Base-by-base conservation (phyloP, 441 rosid species). In the Pelargonium myrrhifolium region DNA sequence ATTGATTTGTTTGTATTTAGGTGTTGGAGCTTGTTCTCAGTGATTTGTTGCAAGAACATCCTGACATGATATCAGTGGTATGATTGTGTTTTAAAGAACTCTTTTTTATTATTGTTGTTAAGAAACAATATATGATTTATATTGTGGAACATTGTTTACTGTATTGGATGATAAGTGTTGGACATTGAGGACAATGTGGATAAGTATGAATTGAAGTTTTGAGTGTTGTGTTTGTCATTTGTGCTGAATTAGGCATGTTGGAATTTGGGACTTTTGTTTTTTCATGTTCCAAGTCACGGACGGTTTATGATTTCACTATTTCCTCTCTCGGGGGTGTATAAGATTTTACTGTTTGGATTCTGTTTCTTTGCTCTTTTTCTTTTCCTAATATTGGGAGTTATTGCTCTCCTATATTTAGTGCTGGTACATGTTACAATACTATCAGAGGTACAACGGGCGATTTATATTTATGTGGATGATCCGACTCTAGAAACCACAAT, bases 11-110 rank as follows among this genome's bases (percentile, higher is more conserved):
- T 14, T 72, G 59, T 35, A 73, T 70, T 55, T 71, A 94, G 99
- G 93, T 92, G 15, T 78, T 92, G 85, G 98, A 87, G 77, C 97
- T 94, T 55, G 94, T 86, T 76, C 86, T 89, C 28, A 58, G 58
- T 37, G 95, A 87, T 82, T 74, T 90, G 62, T 69, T 86, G 76
- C 76, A 80, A 66, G 91, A 89, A 68, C 77, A 81, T 79, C 92
- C 96, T 7, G 98, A 88, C 56, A 74, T 78, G 73, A 76, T 92
- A 74, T 81, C 98, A 24, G 65, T 92, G 73, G 98, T 94, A 92
- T 47, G 90, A 37, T 55, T 63, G 60, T 18, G 6, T 42, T 45
- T 10, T 65, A 22, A 9, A 26, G 15, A 1, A 21, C 22, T 20
- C 14, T 21, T 24, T 6, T 9, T 24, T 59, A n/a, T 21, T 2